Conservation (phyloP, 208 protist species). For the Trypanosomatidae sp. region DNA sequence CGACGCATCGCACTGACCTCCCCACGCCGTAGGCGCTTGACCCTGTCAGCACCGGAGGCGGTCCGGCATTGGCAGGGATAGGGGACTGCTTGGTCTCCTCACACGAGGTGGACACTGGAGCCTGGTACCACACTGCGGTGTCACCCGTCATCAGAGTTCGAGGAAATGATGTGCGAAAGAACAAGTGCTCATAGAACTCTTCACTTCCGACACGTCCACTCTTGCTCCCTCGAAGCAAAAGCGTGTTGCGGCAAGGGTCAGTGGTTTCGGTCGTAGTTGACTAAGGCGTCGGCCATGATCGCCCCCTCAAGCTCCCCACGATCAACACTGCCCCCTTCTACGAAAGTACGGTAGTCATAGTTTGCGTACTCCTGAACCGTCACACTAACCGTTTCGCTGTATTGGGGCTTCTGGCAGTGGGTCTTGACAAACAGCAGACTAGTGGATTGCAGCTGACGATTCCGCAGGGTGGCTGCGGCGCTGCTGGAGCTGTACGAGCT, state of each 20-base stretch:
- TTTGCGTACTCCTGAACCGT: constrained; percentile 48
- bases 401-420: constrained; percentile 32
- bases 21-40: not conserved
- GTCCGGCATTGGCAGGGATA: not conserved
- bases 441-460: constrained; percentile 1
- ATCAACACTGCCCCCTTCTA: constrained; percentile 58
- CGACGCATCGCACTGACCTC: not conserved
- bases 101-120: not conserved
- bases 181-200: not conserved
- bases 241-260: not conserved
- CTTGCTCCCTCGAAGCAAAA: not conserved
- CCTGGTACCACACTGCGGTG: not conserved
- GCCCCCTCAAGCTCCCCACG: constrained; percentile 58
- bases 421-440: constrained; percentile 49
- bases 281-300: constrained; percentile 85
- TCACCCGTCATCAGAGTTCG: not conserved
- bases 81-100: not conserved
- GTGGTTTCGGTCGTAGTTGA: constrained; percentile 49
- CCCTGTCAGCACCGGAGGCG: not conserved
- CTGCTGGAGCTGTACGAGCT: constrained; percentile 2
- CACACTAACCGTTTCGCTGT: constrained; percentile 53
- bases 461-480: constrained; percentile 1
- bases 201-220: not conserved
- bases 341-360: constrained; percentile 80
- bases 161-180: not conserved